Percentiles rank a stretch among this genome's conserved stretches.
These are phyloP conservation scores for Xylaria sp. DNA, from an alignment of 2,329 filamentous ascomycete species.

Conservation along the genomic window DNA sequence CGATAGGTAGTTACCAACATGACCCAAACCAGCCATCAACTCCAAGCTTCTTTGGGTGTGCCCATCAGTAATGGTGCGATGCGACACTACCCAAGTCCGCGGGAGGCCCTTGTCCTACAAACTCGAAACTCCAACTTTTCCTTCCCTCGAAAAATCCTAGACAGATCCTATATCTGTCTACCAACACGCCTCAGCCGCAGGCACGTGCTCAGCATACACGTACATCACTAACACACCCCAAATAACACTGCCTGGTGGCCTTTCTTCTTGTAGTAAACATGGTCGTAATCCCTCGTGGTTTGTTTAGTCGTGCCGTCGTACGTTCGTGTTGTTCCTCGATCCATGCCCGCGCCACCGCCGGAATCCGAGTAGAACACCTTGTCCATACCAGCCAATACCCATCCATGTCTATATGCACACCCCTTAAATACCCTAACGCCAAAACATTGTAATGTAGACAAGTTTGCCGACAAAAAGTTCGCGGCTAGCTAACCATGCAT, in stretches of 20 bases:
- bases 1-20: conserved; percentile 24
- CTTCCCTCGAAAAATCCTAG: neutral
- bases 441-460: conserved; percentile 34
- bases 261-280: conserved; percentile 23
- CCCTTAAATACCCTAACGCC: conserved; percentile 35
- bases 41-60: conserved; percentile 17
- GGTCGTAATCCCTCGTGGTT: conserved; percentile 40
- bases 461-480: conserved; percentile 10
- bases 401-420: conserved; percentile 29
- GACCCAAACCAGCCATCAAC: conserved; percentile 30
- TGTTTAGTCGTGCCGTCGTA: conserved; percentile 43
- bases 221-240: conserved; percentile 33
- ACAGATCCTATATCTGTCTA: neutral
- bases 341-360: conserved; percentile 15
- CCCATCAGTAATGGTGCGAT: conserved; percentile 1
- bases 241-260: conserved; percentile 25
- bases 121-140: neutral
- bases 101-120: conserved; percentile 5
- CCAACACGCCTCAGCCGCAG: conserved; percentile 1
- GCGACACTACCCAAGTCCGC: conserved; percentile 11
- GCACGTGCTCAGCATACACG: conserved; percentile 8
- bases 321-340: conserved; percentile 35
- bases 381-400: conserved; percentile 6
- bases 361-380: conserved; percentile 12
- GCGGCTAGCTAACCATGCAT: conserved; percentile 19